These are phyloP conservation scores for Geosmithia morbida DNA, from an alignment of 2,329 filamentous ascomycete genomes.

Conservation along the genomic window DNA sequence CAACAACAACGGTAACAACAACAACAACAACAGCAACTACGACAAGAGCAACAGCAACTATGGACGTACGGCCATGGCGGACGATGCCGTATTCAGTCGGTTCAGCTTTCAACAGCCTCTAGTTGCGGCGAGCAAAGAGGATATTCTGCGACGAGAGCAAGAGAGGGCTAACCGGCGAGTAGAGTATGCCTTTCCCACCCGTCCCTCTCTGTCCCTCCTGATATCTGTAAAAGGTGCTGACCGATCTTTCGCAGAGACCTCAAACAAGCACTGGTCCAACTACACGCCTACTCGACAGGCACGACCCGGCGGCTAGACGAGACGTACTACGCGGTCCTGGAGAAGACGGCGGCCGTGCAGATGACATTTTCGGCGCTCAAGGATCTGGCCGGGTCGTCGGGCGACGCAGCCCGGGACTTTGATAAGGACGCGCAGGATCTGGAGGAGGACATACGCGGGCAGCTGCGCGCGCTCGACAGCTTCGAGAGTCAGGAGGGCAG, in stretches of 20 bases:
- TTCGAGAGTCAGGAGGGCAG: constrained; percentile 52
- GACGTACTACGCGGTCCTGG: constrained; percentile 59
- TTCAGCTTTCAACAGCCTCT: too few relatives aligned
- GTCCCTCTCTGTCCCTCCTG: too few relatives aligned
- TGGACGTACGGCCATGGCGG: too few relatives aligned
- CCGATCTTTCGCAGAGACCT: constrained; percentile 26
- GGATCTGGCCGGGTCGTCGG: constrained; percentile 49
- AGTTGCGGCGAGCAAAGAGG: constrained; percentile 18
- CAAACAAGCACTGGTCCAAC: constrained; percentile 32
- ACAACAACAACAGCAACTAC: too few relatives aligned
- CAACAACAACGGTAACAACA: too few relatives aligned
- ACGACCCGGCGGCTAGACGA: constrained; percentile 56
- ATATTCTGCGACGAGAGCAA: constrained; percentile 22
- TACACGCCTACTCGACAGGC: constrained; percentile 45
- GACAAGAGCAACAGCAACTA: too few relatives aligned
- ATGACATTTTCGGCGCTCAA: constrained; percentile 50
- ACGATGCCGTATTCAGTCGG: too few relatives aligned
- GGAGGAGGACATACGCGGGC: constrained; percentile 41
- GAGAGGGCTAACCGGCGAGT: constrained; percentile 13
- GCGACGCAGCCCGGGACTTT: constrained; percentile 44
- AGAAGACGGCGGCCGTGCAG: constrained; percentile 51
- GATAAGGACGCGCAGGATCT: constrained; percentile 42
- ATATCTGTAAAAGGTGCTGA: too few relatives aligned
- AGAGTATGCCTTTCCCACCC: constrained; percentile 14
- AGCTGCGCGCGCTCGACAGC: constrained; percentile 44